Conservation (phyloP, 2,329 filamentous ascomycete species). For the Cordyceps cateniannulata region DNA sequence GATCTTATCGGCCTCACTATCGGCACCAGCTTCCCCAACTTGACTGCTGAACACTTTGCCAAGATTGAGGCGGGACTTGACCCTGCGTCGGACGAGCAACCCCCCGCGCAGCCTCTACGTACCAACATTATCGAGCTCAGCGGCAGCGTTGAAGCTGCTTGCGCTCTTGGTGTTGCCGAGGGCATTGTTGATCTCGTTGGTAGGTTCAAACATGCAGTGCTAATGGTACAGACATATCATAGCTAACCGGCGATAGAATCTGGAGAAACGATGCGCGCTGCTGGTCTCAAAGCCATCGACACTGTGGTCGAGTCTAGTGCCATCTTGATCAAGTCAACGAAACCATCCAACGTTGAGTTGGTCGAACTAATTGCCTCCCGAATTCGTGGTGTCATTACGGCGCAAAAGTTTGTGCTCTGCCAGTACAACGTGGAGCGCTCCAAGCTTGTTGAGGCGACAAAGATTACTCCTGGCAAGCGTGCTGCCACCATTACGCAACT, state of each 20-base stretch:
- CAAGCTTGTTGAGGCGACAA: slow-evolving; percentile 59
- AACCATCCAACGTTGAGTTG: slow-evolving; percentile 70
- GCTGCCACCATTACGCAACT: slow-evolving; percentile 87
- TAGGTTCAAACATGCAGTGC: slow-evolving; percentile 38
- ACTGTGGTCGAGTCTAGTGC: slow-evolving; percentile 86
- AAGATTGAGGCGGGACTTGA: slow-evolving; percentile 58
- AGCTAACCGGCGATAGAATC: slow-evolving; percentile 57
- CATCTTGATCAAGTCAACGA: slow-evolving; percentile 85
- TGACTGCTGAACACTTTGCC: slow-evolving; percentile 79
- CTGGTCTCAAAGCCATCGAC: slow-evolving; percentile 87
- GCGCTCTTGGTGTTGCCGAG: slow-evolving; percentile 89
- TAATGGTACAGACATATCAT: background rate
- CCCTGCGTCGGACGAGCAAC: slow-evolving; percentile 27
- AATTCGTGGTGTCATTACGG: slow-evolving; percentile 90
- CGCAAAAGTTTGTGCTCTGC: slow-evolving; percentile 89
- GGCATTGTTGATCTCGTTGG: slow-evolving; percentile 96
- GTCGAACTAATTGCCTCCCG: slow-evolving; percentile 79
- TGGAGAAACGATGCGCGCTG: slow-evolving; percentile 95
- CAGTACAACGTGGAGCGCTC: slow-evolving; percentile 85
- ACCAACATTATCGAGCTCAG: slow-evolving; percentile 93
- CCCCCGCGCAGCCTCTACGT: slow-evolving; percentile 48
- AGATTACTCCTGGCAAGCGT: slow-evolving; percentile 87
- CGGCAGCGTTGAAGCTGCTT: slow-evolving; percentile 95
- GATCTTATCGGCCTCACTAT: slow-evolving; percentile 89
- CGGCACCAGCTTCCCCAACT: slow-evolving; percentile 87